Evolutionary conservation across 768 basidiomycete species (phyloP).

Genomic region (Macrolepiota fuliginosa): DNA sequence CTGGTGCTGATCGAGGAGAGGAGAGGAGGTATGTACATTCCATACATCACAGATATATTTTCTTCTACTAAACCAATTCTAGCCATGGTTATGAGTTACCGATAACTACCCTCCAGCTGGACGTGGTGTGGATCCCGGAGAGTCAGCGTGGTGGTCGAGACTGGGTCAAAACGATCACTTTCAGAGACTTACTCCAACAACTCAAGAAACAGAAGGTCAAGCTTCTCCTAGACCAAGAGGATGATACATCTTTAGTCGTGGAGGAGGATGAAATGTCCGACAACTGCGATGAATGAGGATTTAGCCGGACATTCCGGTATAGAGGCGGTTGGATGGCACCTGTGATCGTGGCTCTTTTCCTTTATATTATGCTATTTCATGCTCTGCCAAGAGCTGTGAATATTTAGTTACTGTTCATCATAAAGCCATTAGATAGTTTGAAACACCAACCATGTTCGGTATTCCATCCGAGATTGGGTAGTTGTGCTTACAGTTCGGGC

Average conservation of each 20-base stretch:
- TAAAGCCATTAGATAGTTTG: neutral
- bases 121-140: neutral
- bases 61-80: too few relatives aligned
- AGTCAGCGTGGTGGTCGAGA: neutral
- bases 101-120: neutral
- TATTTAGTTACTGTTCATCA: neutral
- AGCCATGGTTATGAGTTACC: neutral
- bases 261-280: neutral
- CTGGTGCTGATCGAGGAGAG: neutral
- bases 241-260: neutral
- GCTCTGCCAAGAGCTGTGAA: slow-evolving; percentile 81
- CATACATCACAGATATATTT: neutral
- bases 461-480: slow-evolving; percentile 94
- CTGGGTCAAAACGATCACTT: neutral
- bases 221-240: neutral
- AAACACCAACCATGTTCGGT: slow-evolving; percentile 85
- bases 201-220: neutral
- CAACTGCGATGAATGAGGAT: neutral
- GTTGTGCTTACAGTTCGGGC: slow-evolving; percentile 86
- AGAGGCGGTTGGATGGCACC: neutral
- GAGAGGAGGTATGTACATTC: neutral
- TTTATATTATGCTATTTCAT: slow-evolving; percentile 67
- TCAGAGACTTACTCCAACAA: neutral
- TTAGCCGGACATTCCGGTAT: neutral
- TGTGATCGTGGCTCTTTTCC: neutral